Percentiles rank a stretch among this genome's conserved stretches.
Conservation (phyloP, 176 grass and related monocot genomes). For the Echinochloa phyllopogon region DNA sequence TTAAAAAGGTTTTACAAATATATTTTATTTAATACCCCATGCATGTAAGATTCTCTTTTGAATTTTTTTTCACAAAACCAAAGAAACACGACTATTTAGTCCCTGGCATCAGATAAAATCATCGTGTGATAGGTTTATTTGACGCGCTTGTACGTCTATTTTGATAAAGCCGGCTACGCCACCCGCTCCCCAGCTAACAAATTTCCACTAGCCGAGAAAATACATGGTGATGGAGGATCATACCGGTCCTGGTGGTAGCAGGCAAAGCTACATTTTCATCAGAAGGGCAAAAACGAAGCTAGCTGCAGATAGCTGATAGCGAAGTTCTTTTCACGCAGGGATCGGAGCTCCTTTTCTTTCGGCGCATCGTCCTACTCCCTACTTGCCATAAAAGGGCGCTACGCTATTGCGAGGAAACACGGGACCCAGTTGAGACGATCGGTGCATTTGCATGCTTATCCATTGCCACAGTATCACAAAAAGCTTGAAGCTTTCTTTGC, state of each 20-base stretch:
- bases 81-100: no score
- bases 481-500: neutral
- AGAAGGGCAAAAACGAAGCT: neutral
- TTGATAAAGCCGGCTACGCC: neutral
- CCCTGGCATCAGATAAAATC: neutral
- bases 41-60: no score
- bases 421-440: neutral
- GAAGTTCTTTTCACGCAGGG: neutral
- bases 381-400: neutral
- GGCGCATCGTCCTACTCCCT: neutral
- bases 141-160: neutral
- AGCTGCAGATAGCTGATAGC: neutral
- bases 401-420: neutral
- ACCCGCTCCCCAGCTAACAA: no score
- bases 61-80: no score
- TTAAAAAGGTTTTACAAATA: no score
- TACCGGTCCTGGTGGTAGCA: no score
- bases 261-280: neutral
- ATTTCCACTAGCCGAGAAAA: no score
- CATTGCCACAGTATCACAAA: neutral
- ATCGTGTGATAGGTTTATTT: neutral
- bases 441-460: slow-evolving; percentile 17
- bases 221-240: neutral
- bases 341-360: neutral
- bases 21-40: no score